These are phyloP conservation scores for Thinopyrum elongatum DNA, from an alignment of 176 grass and related monocot species.

Conservation along the genomic window DNA sequence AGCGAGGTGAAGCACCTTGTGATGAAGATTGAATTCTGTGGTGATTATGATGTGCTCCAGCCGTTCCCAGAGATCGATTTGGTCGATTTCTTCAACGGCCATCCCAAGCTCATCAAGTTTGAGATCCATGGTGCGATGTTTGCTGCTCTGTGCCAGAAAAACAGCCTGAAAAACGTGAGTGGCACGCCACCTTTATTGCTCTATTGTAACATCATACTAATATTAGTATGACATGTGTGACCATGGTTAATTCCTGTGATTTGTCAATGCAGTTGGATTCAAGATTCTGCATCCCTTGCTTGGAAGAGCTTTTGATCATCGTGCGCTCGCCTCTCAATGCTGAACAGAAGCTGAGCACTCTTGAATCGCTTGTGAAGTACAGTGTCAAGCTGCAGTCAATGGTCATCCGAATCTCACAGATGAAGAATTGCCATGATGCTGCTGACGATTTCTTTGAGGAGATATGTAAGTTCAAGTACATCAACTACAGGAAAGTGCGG, in stretches of 20 bases:
- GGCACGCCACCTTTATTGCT: neutral
- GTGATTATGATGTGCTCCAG: conserved; percentile 68
- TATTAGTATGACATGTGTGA: neutral
- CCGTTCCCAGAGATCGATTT: conserved; percentile 90
- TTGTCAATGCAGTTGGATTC: conserved; percentile 70
- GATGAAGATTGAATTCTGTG: conserved; percentile 98
- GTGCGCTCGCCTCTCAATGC: conserved; percentile 93
- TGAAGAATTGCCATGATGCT: conserved; percentile 94
- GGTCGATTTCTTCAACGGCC: conserved; percentile 84
- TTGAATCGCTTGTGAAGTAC: conserved; percentile 79
- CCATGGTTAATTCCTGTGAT: conserved; percentile 20
- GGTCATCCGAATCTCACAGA: conserved; percentile 94
- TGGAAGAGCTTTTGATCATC: conserved; percentile 90
- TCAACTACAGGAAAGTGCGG: conserved; percentile 62
- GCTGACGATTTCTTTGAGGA: conserved; percentile 98
- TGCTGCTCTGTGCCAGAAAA: conserved; percentile 90
- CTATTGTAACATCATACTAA: neutral
- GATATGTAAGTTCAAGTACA: conserved; percentile 89
- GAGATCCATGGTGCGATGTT: conserved; percentile 98
- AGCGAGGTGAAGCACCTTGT: conserved; percentile 72
- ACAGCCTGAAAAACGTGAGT: conserved; percentile 84
- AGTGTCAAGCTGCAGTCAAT: conserved; percentile 60
- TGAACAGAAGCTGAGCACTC: conserved; percentile 85
- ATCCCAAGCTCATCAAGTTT: conserved; percentile 73
- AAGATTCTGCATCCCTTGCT: conserved; percentile 68